Evolutionary conservation across 1,284 basidiomycete species (phyloP), one percentile per base, ranked within the genome.

Genomic region (Microbotryomycetes sp.): DNA sequence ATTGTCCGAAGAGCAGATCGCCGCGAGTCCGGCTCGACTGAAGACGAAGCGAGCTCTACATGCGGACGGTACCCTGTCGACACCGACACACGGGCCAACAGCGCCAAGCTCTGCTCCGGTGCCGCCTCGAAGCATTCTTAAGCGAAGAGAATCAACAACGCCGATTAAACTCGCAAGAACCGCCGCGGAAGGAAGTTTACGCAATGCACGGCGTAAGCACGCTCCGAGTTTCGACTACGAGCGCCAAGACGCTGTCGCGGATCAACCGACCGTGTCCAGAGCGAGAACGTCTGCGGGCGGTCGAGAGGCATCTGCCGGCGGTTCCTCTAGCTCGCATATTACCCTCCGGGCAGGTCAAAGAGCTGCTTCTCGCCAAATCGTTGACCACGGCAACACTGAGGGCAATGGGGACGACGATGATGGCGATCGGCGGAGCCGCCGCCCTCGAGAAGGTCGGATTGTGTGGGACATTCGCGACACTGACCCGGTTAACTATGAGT

Each of bases 121-220:
- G 0, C 52, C 29, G n/a, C 23, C 58, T 6, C 52, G 49, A 5
- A 47, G 56, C 2, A 67, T 67, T 50, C 54, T 67, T 27, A 67
- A 67, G 26, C 29, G 31, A 30, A 15, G 9, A 6, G 21, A 15
- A 21, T 52, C 21, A 24, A 2, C 24, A 16, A 18, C 26, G 52
- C 47, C 15, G 5, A 13, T n/a, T 7, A 13, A 28, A 4, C 49
- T 26, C 6, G 57, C 41, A 5, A 18, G 15, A 35, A 45, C 61
- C 52, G 61, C 60, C 31, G 54, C 54, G 5, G 63, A 67, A 41
- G 66, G 66, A 5, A 31, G 21, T 21, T 50, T 45, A 13, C 24
- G 48, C 47, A 67, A 67, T 51, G 61, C 56, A 4, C 51, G 66
- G 1, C 23, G 56, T 41, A 60, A 57, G 47, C 66, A 67, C 41